A percentile compares a stretch with the other conserved stretches of the same genome.
These are phyloP conservation scores for Fusarium sp. DNA, from an alignment of 2,329 filamentous ascomycete genomes.

Conservation along the genomic window DNA sequence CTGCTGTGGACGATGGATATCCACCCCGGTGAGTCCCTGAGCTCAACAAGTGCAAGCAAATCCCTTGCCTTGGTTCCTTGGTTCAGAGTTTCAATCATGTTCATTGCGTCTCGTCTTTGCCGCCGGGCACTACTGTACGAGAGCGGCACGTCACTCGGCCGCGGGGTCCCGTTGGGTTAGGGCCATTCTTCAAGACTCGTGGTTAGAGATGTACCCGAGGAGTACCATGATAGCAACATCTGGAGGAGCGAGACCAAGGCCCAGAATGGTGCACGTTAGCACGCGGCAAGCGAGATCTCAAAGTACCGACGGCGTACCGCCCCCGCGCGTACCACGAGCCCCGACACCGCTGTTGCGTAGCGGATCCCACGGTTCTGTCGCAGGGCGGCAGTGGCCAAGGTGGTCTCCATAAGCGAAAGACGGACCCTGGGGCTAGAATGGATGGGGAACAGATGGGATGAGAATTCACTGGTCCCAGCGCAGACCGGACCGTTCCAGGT, in stretches of 20 bases:
- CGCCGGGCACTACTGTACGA: slow-evolving; percentile 37
- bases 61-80: neutral
- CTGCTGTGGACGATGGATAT: neutral
- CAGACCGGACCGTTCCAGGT: slow-evolving; percentile 41
- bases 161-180: slow-evolving; percentile 30
- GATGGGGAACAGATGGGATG: slow-evolving; percentile 7
- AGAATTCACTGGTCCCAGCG: slow-evolving; percentile 27
- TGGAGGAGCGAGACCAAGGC: neutral
- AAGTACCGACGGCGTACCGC: slow-evolving; percentile 19
- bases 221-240: slow-evolving; percentile 1
- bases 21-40: slow-evolving; percentile 1
- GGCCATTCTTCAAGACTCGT: slow-evolving; percentile 3
- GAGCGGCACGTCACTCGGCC: slow-evolving; percentile 39
- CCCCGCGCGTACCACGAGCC: slow-evolving; percentile 3
- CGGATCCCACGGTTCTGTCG: slow-evolving; percentile 22
- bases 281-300: slow-evolving; percentile 1
- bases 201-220: slow-evolving; percentile 10
- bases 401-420: slow-evolving; percentile 10
- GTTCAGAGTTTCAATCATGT: neutral
- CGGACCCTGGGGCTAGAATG: slow-evolving; percentile 17
- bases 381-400: slow-evolving; percentile 28
- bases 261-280: neutral
- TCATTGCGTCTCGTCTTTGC: slow-evolving; percentile 18
- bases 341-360: slow-evolving; percentile 24
- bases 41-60: slow-evolving; percentile 6